phyloP scores from a whole-genome alignment of 805 yeast species.

The Lachancea fermentati region DNA sequence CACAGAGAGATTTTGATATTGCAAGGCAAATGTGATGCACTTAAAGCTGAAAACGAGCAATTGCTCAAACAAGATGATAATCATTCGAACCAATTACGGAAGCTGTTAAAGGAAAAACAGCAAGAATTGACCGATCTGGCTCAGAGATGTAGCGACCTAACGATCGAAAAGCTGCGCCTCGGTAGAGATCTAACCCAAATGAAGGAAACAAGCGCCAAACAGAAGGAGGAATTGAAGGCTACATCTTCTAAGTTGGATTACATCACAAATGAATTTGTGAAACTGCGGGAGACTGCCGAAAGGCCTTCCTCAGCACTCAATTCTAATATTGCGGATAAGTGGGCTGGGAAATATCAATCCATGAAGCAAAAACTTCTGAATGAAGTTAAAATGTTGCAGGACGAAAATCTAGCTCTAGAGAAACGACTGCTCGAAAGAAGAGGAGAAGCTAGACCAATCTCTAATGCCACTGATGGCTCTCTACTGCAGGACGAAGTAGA shows the following conservation, averaged over 20 bases:
- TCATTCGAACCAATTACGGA: slow-evolving; percentile 10
- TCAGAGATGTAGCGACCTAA: slow-evolving; percentile 9
- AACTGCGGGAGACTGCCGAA: slow-evolving; percentile 13
- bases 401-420: slow-evolving; percentile 24
- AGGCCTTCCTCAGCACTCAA: neutral
- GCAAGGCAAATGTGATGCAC: slow-evolving; percentile 14
- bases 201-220: slow-evolving; percentile 24
- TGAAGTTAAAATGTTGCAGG: slow-evolving; percentile 22
- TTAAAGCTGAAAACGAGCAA: slow-evolving; percentile 17
- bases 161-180: slow-evolving; percentile 12
- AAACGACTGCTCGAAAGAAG: slow-evolving; percentile 12
- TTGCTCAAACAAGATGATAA: slow-evolving; percentile 13
- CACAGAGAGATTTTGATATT: slow-evolving; percentile 15
- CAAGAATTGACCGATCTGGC: slow-evolving; percentile 15
- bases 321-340: slow-evolving; percentile 7
- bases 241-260: slow-evolving; percentile 27
- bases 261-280: slow-evolving; percentile 22
- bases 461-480: slow-evolving; percentile 4
- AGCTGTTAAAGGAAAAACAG: slow-evolving; percentile 9
- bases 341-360: slow-evolving; percentile 15
- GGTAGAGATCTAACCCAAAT: slow-evolving; percentile 21
- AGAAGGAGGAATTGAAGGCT: slow-evolving; percentile 30
- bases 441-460: slow-evolving; percentile 10
- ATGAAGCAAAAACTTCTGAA: slow-evolving; percentile 21
- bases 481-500: slow-evolving; percentile 21